phyloP scores from a whole-genome alignment of 2,329 filamentous ascomycete species.

The Sporothrix schenckii region DNA sequence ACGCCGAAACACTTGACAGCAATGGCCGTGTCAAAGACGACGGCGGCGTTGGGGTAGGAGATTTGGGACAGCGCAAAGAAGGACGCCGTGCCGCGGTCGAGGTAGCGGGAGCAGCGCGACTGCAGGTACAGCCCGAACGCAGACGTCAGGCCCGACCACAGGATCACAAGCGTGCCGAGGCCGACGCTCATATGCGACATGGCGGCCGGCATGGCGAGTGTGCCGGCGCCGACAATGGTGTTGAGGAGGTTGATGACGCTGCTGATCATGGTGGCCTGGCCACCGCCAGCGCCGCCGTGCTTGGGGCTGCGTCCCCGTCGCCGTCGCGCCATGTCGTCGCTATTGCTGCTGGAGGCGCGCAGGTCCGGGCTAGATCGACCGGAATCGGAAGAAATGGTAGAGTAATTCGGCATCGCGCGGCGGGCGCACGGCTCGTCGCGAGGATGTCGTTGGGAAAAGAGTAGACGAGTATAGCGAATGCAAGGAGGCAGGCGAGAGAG shows the following conservation, averaged over 20 bases:
- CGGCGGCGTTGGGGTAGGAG: slow-evolving; percentile 93
- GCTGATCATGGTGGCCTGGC: slow-evolving; percentile 84
- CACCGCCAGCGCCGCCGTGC: slow-evolving; percentile 68
- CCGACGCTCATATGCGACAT: slow-evolving; percentile 94
- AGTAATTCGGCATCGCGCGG: slow-evolving; percentile 57
- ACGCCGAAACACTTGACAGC: slow-evolving; percentile 98
- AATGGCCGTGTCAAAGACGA: slow-evolving; percentile 94
- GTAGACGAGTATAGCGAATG: background rate
- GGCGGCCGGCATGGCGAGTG: slow-evolving; percentile 92
- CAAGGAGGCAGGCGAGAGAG: background rate
- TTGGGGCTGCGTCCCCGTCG: slow-evolving; percentile 67
- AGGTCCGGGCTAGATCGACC: slow-evolving; percentile 39
- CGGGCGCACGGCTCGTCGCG: background rate
- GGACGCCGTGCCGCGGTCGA: slow-evolving; percentile 83
- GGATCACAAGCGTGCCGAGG: slow-evolving; percentile 77
- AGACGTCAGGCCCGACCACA: slow-evolving; percentile 88
- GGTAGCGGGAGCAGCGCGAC: slow-evolving; percentile 86
- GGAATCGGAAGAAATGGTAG: slow-evolving; percentile 55
- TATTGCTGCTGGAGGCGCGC: slow-evolving; percentile 40
- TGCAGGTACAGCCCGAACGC: slow-evolving; percentile 96
- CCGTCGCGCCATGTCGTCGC: slow-evolving; percentile 56
- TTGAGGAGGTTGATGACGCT: slow-evolving; percentile 95
- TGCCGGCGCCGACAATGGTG: slow-evolving; percentile 93
- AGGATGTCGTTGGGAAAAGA: background rate
- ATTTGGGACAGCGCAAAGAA: slow-evolving; percentile 98